A percentile compares a stretch with the other conserved stretches of the same genome.
Conservation (phyloP, 2,329 filamentous ascomycete genomes). For the Eutypa lata region DNA sequence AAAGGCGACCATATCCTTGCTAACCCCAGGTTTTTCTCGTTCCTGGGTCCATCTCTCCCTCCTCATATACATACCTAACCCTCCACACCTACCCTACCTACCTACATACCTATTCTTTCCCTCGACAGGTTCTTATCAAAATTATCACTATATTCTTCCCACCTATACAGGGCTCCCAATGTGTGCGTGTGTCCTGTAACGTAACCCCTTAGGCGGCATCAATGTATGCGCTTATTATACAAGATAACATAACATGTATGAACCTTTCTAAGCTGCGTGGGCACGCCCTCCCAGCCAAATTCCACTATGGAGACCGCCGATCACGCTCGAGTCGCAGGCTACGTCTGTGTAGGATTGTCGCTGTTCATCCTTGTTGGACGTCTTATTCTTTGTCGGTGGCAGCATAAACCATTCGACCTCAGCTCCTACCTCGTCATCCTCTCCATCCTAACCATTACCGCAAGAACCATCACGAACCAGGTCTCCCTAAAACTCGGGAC, state of each 20-base stretch:
- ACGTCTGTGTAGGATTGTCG: conserved; percentile 19
- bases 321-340: conserved; percentile 17
- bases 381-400: conserved; percentile 18
- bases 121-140: background rate
- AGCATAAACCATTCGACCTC: conserved; percentile 20
- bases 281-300: background rate
- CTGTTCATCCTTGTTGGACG: conserved; percentile 20
- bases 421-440: conserved; percentile 21
- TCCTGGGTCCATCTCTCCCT: too few relatives aligned
- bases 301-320: background rate
- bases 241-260: background rate
- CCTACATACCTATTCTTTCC: too few relatives aligned
- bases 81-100: too few relatives aligned
- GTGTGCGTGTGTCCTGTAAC: too few relatives aligned
- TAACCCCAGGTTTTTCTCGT: background rate
- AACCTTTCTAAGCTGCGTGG: background rate
- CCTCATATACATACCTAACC: too few relatives aligned
- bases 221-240: background rate
- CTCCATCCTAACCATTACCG: conserved; percentile 18
- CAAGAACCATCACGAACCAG: conserved; percentile 15
- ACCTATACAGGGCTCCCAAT: background rate
- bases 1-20: background rate
- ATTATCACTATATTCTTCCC: background rate
- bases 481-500: conserved; percentile 22
- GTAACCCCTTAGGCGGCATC: background rate